Evolutionary conservation across 495 filamentous ascomycete species (phyloP).

Genomic region (Trichoderma asperelloides): DNA sequence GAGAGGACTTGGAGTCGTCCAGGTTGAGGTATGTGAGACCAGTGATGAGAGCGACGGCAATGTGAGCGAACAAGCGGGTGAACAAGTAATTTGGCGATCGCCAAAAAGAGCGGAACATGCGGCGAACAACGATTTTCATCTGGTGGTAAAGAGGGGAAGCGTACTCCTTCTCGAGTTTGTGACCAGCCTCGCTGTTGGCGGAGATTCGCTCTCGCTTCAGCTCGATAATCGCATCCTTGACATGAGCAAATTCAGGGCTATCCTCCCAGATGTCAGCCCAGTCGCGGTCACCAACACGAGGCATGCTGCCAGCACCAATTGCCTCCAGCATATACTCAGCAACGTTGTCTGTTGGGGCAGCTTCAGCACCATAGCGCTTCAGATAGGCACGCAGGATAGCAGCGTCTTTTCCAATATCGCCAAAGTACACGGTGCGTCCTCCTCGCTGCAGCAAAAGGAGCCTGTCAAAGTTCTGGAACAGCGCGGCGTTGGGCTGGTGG

Average conservation of each 20-base stretch:
- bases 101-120: constrained; percentile 63
- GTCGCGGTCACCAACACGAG: constrained; percentile 62
- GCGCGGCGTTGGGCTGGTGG: constrained; percentile 77
- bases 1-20: constrained; percentile 53
- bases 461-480: constrained; percentile 75
- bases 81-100: constrained; percentile 68
- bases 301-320: constrained; percentile 68
- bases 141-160: constrained; percentile 68
- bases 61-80: constrained; percentile 68
- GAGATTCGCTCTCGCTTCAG: constrained; percentile 53
- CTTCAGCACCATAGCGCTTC: constrained; percentile 45
- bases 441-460: constrained; percentile 60
- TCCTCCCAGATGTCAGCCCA: constrained; percentile 75
- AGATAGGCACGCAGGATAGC: constrained; percentile 37
- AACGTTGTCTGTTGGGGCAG: constrained; percentile 54
- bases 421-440: constrained; percentile 68
- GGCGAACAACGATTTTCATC: constrained; percentile 53
- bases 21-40: constrained; percentile 65
- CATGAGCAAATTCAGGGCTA: constrained; percentile 56
- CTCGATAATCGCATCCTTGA: constrained; percentile 55
- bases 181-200: constrained; percentile 32
- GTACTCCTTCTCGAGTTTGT: constrained; percentile 53
- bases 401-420: constrained; percentile 45
- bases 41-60: constrained; percentile 62
- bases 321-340: constrained; percentile 87